A percentile compares a stretch with the other conserved stretches of the same genome.
phyloP scores from a whole-genome alignment of 345 rosid species.

The Durio zibethinus region DNA sequence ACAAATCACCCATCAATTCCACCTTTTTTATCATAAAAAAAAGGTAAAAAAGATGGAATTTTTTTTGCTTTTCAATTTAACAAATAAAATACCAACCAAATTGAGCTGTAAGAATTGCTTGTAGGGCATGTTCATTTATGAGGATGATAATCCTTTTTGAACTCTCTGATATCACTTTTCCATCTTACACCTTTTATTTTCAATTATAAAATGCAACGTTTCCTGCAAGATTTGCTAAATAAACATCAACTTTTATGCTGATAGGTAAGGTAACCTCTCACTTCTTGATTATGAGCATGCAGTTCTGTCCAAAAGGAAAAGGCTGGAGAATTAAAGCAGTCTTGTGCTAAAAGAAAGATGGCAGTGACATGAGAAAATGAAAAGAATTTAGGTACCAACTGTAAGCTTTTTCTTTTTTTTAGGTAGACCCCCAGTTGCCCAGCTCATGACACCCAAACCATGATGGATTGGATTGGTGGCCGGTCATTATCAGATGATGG shows the following conservation, averaged over 20 bases:
- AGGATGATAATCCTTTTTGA: neutral
- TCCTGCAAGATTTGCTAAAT: neutral
- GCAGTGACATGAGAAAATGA: slow-evolving; percentile 4
- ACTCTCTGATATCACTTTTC: neutral
- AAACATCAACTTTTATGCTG: neutral
- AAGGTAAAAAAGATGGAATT: no score
- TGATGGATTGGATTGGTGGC: neutral
- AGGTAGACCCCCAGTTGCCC: slow-evolving; percentile 8
- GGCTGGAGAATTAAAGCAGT: neutral
- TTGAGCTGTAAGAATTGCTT: neutral
- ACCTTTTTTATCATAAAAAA: neutral
- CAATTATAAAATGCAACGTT: neutral
- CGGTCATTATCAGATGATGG: neutral
- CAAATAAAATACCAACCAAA: neutral
- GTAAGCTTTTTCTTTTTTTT: neutral
- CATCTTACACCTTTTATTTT: neutral
- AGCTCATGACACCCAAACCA: neutral
- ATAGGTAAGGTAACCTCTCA: neutral
- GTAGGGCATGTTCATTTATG: neutral
- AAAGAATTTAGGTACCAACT: neutral
- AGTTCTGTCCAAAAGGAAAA: neutral
- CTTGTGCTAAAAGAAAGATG: neutral
- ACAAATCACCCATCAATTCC: slow-evolving; percentile 9
- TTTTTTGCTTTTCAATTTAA: no score
- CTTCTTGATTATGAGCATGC: neutral